Conservation (phyloP, 495 filamentous ascomycete species). For the Penicillium angulare region DNA sequence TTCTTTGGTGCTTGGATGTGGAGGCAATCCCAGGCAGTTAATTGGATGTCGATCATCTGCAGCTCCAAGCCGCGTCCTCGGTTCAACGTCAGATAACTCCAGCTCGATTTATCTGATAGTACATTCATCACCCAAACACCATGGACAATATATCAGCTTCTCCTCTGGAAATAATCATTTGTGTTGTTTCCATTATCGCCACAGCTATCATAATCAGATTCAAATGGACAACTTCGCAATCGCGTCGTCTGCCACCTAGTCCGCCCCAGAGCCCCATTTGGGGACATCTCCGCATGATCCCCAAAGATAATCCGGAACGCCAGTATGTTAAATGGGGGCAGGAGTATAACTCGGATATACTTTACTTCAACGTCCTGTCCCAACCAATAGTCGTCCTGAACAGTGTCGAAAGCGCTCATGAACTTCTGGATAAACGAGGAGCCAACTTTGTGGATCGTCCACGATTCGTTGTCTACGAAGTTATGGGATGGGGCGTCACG, state of each 20-base stretch:
- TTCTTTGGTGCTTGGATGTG: too few species aligned
- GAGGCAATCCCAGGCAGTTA: too few species aligned
- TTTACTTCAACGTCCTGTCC: slow-evolving; percentile 14
- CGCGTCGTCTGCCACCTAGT: slow-evolving; percentile 9
- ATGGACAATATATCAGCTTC: too few species aligned
- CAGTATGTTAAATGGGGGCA: slow-evolving; percentile 20
- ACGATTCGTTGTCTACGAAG: slow-evolving; percentile 43
- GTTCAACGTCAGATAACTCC: too few species aligned
- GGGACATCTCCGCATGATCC: slow-evolving; percentile 24
- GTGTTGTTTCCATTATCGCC: background rate
- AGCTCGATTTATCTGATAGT: too few species aligned
- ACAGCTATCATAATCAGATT: background rate
- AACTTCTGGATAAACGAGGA: slow-evolving; percentile 22
- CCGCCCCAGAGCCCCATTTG: slow-evolving; percentile 13
- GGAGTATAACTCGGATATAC: slow-evolving; percentile 20
- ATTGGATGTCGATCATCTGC: too few species aligned
- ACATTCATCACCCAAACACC: too few species aligned
- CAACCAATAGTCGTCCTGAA: slow-evolving; percentile 22
- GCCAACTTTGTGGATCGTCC: slow-evolving; percentile 23
- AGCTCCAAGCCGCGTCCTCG: too few species aligned
- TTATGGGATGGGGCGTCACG: slow-evolving; percentile 21
- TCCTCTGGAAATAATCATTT: background rate
- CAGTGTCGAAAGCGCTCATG: slow-evolving; percentile 17
- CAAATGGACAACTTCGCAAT: background rate
- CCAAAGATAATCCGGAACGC: slow-evolving; percentile 14